Conservation (phyloP, 108 stramenopile species). For the Fistulifera pelliculosa region DNA sequence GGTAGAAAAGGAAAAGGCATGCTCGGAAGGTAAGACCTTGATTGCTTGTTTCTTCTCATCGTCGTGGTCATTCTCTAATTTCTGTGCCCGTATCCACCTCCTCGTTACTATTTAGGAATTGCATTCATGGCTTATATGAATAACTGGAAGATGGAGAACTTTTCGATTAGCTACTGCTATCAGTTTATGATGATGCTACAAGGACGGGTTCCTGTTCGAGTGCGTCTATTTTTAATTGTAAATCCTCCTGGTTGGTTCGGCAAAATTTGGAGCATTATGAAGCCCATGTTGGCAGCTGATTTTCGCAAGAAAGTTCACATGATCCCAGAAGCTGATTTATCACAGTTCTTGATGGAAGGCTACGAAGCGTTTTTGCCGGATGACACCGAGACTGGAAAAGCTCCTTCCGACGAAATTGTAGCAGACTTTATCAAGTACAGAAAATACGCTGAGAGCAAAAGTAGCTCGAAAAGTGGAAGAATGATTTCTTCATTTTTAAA, state of each 20-base stretch:
- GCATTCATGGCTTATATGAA: slow-evolving; percentile 46
- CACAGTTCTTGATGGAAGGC: slow-evolving; percentile 13
- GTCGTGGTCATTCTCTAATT: no score
- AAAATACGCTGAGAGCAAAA: slow-evolving; percentile 11
- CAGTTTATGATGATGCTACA: slow-evolving; percentile 40
- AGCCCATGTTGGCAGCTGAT: slow-evolving; percentile 24
- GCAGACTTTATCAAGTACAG: slow-evolving; percentile 27
- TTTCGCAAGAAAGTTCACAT: slow-evolving; percentile 36
- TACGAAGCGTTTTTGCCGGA: slow-evolving; percentile 32
- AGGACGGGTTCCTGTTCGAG: slow-evolving; percentile 28
- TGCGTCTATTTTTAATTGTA: slow-evolving; percentile 39
- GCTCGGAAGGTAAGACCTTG: slow-evolving; percentile 19
- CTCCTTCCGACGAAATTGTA: slow-evolving; percentile 18
- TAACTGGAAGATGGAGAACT: slow-evolving; percentile 38
- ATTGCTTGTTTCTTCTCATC: no score
- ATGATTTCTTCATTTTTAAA: no score
- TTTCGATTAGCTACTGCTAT: slow-evolving; percentile 25
- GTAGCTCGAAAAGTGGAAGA: slow-evolving; percentile 1
- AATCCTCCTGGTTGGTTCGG: slow-evolving; percentile 50
- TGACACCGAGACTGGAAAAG: slow-evolving; percentile 23
- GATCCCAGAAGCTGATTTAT: slow-evolving; percentile 21
- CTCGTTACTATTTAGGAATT: slow-evolving; percentile 16
- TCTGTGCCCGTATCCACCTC: no score
- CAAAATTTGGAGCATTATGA: slow-evolving; percentile 37
- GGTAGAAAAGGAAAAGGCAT: slow-evolving; percentile 28